phyloP scores from a whole-genome alignment of 129 eudicot species.

The Artemisia annua region DNA sequence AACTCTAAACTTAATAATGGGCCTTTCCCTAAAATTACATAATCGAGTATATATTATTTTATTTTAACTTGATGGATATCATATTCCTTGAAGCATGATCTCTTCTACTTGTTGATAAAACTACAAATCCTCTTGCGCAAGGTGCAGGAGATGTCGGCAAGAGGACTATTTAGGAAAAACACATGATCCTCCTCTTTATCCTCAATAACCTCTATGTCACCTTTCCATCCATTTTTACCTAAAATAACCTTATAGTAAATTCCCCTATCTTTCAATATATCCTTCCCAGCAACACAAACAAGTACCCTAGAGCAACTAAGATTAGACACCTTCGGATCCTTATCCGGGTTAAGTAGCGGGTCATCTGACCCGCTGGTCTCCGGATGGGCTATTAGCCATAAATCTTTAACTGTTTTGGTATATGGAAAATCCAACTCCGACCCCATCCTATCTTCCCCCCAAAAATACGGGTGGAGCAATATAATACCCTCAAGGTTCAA shows the following conservation, averaged over 20 bases:
- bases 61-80: too few relatives aligned
- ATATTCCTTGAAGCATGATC: too few relatives aligned
- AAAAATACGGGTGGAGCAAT: constrained; percentile 52
- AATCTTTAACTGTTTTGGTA: neutral
- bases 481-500: constrained; percentile 35
- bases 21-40: too few relatives aligned
- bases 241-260: constrained; percentile 3
- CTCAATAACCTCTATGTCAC: constrained; percentile 8
- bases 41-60: too few relatives aligned
- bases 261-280: constrained; percentile 8
- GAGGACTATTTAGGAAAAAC: neutral
- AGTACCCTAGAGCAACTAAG: constrained; percentile 9
- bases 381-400: constrained; percentile 12
- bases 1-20: too few relatives aligned
- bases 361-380: constrained; percentile 5
- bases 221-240: constrained; percentile 12
- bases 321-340: neutral
- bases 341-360: constrained; percentile 11
- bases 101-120: neutral
- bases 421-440: neutral
- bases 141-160: neutral
- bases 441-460: constrained; percentile 42
- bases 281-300: constrained; percentile 23
- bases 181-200: constrained; percentile 23
- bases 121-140: constrained; percentile 23